phyloP scores from a whole-genome alignment of 139 green algal genomes.

The Choricystis sp. region DNA sequence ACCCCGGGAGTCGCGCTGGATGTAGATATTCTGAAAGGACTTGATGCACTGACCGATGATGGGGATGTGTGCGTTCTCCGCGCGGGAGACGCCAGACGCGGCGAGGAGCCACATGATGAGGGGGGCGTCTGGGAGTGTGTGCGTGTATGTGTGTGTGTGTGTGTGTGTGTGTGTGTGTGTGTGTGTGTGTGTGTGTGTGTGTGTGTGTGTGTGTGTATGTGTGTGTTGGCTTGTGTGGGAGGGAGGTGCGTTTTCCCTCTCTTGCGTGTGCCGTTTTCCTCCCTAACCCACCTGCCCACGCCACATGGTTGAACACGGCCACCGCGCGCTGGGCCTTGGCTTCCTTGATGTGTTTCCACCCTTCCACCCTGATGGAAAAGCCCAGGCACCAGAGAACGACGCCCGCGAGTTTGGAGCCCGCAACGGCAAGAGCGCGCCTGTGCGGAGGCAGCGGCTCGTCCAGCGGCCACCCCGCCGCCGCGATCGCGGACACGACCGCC shows the following conservation, averaged over 20 bases:
- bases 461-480: conserved; percentile 2
- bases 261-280: conserved; percentile 4
- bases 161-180: too few relatives aligned
- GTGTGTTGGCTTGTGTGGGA: too few relatives aligned
- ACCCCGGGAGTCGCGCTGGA: conserved; percentile 4
- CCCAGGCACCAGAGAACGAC: conserved; percentile 11
- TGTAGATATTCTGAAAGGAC: conserved; percentile 30
- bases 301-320: conserved; percentile 31
- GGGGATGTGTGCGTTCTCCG: conserved; percentile 12
- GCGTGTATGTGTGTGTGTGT: too few relatives aligned
- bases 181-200: too few relatives aligned
- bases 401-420: conserved; percentile 4
- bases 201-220: too few relatives aligned
- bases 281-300: conserved; percentile 12
- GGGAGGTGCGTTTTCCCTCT: too few relatives aligned
- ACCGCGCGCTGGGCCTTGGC: conserved; percentile 3
- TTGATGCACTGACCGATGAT: conserved; percentile 24
- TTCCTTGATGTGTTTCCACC: conserved; percentile 13
- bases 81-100: conserved; percentile 8
- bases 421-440: conserved; percentile 8
- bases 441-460: conserved; percentile 12
- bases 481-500: conserved; percentile 5
- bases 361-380: conserved; percentile 4
- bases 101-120: conserved; percentile 17
- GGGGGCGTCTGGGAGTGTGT: conserved; percentile 10